phyloP scores from a whole-genome alignment of 2,329 filamentous ascomycete genomes.

The Corinectria fuckeliana region DNA sequence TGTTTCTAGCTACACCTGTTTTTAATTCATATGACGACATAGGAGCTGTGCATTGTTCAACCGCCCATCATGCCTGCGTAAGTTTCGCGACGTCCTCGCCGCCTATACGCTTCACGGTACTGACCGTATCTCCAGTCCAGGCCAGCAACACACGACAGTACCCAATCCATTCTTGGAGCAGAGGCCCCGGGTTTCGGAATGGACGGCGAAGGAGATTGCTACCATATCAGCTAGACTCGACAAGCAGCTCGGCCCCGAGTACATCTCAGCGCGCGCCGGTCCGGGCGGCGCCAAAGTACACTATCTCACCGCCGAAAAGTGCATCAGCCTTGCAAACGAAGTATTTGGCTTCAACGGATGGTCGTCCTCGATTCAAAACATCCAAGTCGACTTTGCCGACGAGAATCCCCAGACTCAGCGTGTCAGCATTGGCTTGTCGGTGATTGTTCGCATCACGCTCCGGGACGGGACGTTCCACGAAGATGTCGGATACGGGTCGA shows the following conservation, averaged over 20 bases:
- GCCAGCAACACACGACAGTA: slow-evolving; percentile 66
- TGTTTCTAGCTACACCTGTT: background rate
- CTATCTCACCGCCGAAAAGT: slow-evolving; percentile 96
- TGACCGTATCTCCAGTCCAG: slow-evolving; percentile 58
- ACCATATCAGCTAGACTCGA: slow-evolving; percentile 86
- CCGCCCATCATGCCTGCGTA: slow-evolving; percentile 53
- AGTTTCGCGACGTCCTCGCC: background rate
- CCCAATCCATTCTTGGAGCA: slow-evolving; percentile 83
- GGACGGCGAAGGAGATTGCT: slow-evolving; percentile 89
- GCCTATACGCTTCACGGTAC: slow-evolving; percentile 1
- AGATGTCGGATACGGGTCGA: slow-evolving; percentile 95
- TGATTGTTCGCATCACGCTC: slow-evolving; percentile 88
- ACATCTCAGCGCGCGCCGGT: slow-evolving; percentile 85
- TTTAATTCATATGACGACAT: slow-evolving; percentile 35
- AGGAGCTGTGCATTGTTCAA: slow-evolving; percentile 15
- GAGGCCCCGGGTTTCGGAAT: slow-evolving; percentile 73
- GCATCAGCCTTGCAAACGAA: slow-evolving; percentile 92
- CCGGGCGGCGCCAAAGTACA: slow-evolving; percentile 86
- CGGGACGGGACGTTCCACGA: slow-evolving; percentile 97
- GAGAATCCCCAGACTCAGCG: slow-evolving; percentile 79
- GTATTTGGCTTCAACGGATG: slow-evolving; percentile 98
- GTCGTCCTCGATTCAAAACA: slow-evolving; percentile 94
- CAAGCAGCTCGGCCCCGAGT: slow-evolving; percentile 94
- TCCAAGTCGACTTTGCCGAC: slow-evolving; percentile 95
- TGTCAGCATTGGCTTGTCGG: slow-evolving; percentile 84